Evolutionary conservation across 2,329 filamentous ascomycete species (phyloP).

Genomic region (Trematosphaeria pertusa): DNA sequence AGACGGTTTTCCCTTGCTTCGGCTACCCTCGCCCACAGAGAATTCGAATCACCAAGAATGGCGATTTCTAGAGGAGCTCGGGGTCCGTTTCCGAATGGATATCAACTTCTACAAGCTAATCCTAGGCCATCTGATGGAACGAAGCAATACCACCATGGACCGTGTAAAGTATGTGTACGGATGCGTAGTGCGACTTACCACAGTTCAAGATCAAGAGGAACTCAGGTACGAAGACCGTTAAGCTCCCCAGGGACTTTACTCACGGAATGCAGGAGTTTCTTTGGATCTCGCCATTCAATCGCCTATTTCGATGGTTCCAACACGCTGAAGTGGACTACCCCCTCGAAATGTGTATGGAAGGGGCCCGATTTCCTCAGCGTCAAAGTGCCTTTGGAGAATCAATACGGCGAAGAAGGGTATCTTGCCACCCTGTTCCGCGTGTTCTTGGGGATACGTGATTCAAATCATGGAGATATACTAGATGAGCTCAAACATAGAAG

Average conservation of each 20-base stretch:
- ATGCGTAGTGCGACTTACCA: constrained; percentile 8
- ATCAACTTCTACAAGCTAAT: constrained; percentile 17
- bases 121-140: no score
- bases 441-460: not conserved
- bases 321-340: no score
- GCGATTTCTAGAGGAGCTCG: constrained; percentile 23
- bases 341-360: no score
- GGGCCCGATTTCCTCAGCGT: constrained; percentile 2
- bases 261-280: no score
- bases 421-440: not conserved
- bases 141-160: no score
- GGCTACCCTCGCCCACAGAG: constrained; percentile 8
- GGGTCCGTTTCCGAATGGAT: constrained; percentile 14
- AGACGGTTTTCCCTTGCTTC: constrained; percentile 10
- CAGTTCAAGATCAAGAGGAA: no score
- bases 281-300: no score
- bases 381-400: not conserved
- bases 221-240: no score
- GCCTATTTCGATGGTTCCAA: no score
- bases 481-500: not conserved
- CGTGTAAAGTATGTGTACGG: constrained; percentile 5
- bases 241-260: no score
- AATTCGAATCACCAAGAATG: constrained; percentile 7
- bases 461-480: not conserved
- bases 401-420: not conserved